Evolutionary conservation across 495 filamentous ascomycete genomes (phyloP), one percentile per base, ranked within the genome.

Genomic region (Daldinia grandis): DNA sequence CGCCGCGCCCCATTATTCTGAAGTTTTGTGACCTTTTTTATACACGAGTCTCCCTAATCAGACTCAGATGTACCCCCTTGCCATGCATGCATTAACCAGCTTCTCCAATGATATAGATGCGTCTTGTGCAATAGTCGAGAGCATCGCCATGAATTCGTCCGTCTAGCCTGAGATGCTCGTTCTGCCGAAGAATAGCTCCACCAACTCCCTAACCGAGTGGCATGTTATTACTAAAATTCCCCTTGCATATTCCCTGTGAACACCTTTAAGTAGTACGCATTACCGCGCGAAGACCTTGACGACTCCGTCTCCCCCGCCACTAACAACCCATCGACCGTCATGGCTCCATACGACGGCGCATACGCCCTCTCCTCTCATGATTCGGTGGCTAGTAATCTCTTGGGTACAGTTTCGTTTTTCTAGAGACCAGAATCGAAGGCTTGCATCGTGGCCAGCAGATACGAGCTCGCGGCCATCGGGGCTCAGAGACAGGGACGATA

Each of bases 381-480:
- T 81, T 30, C 95, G 86, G 77, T 98, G 94, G 72, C 87, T 91
- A 2, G 93, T 95, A 72, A 98, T 91, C 76, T 98, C 96, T 76
- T 99, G 95, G 0, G 89, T 94, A 80, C 96, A 98, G 24, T 88
- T 89, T 31, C 95, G 87, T 78, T 95, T 99, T 78, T 99, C 95
- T 19, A 99, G 86, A n/a, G 90, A 92, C 95, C 95, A 99, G 85
- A 99, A 98, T 15, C 95, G 90, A 58, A 99, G 85, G 62, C 90
- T 92, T 55, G 95, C 94, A 74, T 99, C 95, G 78, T 99, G 95
- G 51, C 96, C 95, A 9, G 93, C 96, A 61, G 93, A 96, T 50
- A 99, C 96, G 6, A 98, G 90, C 84, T 99, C 95, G 49, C 90
- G 88, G 28, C 94, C 94, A 74, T 97, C 94, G 10, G 95, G 95